Base-by-base conservation (phyloP, 2,329 filamentous ascomycete species). In the Lizonia empirigonia region DNA sequence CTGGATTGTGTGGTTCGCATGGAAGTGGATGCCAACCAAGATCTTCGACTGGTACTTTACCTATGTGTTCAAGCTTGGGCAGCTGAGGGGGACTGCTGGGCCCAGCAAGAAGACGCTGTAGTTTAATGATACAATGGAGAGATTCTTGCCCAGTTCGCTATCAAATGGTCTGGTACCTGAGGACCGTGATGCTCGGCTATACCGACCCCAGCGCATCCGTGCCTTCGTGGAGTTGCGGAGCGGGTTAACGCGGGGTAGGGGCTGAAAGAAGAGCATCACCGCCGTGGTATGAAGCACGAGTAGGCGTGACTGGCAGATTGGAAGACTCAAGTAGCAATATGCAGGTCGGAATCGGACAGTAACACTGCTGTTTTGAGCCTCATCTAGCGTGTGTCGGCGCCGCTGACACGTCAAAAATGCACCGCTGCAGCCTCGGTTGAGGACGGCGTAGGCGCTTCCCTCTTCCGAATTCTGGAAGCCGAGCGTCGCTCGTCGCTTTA, bases 21-120 rank as follows among this genome's bases (percentile, higher is more conserved):
- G 62, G 58, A 76, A 70, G 2, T 83, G 77, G 32, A 75, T 82
- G 64, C 78, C 81, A 1, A 62, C 61, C 12, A 68, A 64, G 34
- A 59, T 76, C 2, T 59, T 79, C 51, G 78, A 80, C 36, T 67
- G 63, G 42, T 62, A 72, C n/a, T 77, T 84, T 59, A 74, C 73
- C 18, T 70, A 72, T n/a, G 80, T 78, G 69, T 84, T 83, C 67
- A 76, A 78, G 55, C 62, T 84, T 48, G 73, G 75, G 65, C 80
- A 76, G 55, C 62, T 83, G 51, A 74, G 56, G 50, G 69, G 66
- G 36, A 72, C 71, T 40, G 62, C 58, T 2, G 61, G 59, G 4
- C 55, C 56, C 19, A 60, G 63, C 18, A 74, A 73, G 60, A 73
- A 73, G 62, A 56, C 10, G 0, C 27, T 42, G 37, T 52, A 38